Base-by-base conservation (phyloP, 2,329 filamentous ascomycete species). In the Xylaria sp. region DNA sequence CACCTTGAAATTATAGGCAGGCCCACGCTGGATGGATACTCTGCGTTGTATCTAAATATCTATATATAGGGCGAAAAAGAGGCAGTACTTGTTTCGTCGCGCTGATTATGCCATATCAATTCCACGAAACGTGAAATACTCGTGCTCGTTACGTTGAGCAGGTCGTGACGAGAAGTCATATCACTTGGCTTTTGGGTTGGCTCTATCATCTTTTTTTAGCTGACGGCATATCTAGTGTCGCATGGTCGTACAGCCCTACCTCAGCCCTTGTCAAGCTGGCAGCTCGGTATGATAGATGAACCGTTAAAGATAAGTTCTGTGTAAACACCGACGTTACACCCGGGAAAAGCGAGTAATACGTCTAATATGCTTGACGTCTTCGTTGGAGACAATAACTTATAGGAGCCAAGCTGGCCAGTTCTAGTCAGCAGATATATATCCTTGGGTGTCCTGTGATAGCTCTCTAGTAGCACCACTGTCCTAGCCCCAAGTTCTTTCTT, bases 21-120 rank as follows among this genome's bases (percentile, higher is more conserved):
- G 47, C 60, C 59, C 60, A 58, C 64, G 60, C 50, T 57, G 32
- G 32, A 60, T 47, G 42, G 55, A 29, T 40, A 58, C 55, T 44
- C 25, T 61, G 60, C 21, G 64, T 67, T 60, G 60, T 67, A 69
- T 69, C 42, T 61, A 2, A 4, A 35, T 61, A 57, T 69, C 67
- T 69, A 69, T 69, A 69, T 69, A 69, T 69, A 69, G 66, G 62
- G 63, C 60, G 25, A 37, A 66, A n/a, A 60, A 69, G 67, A 69
- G 67, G 67, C 67, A 67, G 64, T 40, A 55, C 48, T 40, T 54
- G 67, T 69, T 69, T 69, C 60, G 67, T 63, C 67, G 29, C 37
- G 57, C 60, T 57, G 60, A 64, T 64, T 63, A 55, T 18, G 64
- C 63, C 42, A 64, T 61, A 47, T 60, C 35, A 57, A 27, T 51